A percentile compares a stretch with the other conserved stretches of the same genome.
phyloP scores from a whole-genome alignment of 768 basidiomycete species.

The Termitomyces sp. region DNA sequence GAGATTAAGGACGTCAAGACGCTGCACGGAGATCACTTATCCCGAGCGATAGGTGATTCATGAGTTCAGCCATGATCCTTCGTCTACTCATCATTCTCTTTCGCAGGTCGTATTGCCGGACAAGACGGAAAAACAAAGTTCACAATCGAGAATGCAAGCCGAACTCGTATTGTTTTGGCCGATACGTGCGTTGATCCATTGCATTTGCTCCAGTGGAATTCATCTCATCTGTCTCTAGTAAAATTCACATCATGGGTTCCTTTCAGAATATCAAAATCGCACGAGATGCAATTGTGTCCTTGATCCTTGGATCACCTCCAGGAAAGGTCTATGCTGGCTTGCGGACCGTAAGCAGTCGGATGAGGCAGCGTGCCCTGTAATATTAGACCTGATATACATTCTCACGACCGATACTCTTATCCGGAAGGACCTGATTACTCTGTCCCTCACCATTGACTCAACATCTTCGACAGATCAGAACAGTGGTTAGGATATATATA shows the following conservation, averaged over 20 bases:
- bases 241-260: conserved; percentile 97
- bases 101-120: conserved; percentile 88
- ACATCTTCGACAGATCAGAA: background rate
- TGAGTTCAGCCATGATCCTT: background rate
- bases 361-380: conserved; percentile 88
- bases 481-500: background rate
- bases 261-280: conserved; percentile 99
- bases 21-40: conserved; percentile 93
- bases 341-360: conserved; percentile 84
- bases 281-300: conserved; percentile 90
- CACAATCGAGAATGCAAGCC: conserved; percentile 94
- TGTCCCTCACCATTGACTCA: background rate
- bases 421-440: too few relatives aligned
- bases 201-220: background rate
- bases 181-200: conserved; percentile 70
- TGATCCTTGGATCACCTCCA: conserved; percentile 93
- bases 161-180: conserved; percentile 97
- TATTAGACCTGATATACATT: conserved; percentile 6
- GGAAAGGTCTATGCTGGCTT: conserved; percentile 91
- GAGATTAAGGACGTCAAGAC: conserved; percentile 99
- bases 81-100: conserved; percentile 2
- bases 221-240: conserved; percentile 40
- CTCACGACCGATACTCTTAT: background rate
- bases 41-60: conserved; percentile 85
- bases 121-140: conserved; percentile 99